Evolutionary conservation across 78 protist genomes (phyloP).

Genomic region (Dictyostelium brefeldianum): DNA sequence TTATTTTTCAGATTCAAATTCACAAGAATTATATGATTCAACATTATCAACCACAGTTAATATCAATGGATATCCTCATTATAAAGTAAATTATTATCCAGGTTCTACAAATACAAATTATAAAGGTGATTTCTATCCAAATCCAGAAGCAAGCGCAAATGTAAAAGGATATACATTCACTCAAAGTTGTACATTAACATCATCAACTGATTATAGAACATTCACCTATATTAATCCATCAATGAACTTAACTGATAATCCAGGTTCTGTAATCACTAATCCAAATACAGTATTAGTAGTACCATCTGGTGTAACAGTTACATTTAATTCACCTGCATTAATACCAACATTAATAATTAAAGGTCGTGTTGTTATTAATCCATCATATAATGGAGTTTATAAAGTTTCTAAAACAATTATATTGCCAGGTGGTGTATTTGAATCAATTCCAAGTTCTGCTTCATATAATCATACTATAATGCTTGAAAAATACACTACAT

Average conservation of each 20-base stretch:
- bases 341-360: not conserved
- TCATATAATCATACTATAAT: not conserved
- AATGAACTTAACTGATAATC: not conserved
- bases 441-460: not conserved
- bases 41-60: not conserved
- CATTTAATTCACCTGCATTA: not conserved
- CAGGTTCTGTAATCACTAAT: not conserved
- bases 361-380: not conserved
- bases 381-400: not conserved
- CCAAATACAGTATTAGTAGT: not conserved
- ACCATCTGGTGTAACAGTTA: not conserved
- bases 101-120: not conserved
- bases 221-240: not conserved
- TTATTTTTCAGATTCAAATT: no score
- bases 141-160: not conserved
- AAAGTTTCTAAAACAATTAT: not conserved
- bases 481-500: no score
- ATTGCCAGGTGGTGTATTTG: not conserved
- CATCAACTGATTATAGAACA: not conserved
- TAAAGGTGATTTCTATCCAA: not conserved
- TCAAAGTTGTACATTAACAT: not conserved
- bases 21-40: no score
- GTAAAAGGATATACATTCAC: not conserved
- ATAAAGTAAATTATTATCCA: not conserved
- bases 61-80: not conserved